phyloP scores from a whole-genome alignment of 805 yeast genomes.

The Jamesozyma rosinii region DNA sequence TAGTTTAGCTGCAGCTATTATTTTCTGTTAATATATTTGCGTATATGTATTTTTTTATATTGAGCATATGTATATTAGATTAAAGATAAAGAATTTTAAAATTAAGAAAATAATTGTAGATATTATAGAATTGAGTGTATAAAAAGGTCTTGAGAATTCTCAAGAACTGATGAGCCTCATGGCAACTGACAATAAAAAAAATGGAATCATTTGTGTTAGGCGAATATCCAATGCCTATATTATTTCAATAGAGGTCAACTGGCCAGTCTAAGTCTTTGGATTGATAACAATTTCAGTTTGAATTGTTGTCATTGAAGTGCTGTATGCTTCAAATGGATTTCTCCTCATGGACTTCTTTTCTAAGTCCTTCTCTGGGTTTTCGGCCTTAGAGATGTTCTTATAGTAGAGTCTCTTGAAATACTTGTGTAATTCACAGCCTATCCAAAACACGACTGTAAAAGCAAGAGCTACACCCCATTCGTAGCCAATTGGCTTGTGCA shows the following conservation, averaged over 20 bases:
- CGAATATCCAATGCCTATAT: no score
- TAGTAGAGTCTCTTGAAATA: conserved; percentile 49
- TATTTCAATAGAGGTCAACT: no score
- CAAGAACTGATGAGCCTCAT: no score
- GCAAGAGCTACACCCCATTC: conserved; percentile 77
- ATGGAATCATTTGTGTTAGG: no score
- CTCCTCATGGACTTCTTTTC: conserved; percentile 35
- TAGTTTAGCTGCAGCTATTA: neutral
- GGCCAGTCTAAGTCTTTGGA: conserved; percentile 4
- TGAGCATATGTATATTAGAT: neutral
- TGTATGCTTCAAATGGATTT: conserved; percentile 53
- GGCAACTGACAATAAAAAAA: no score
- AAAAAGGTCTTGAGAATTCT: no score
- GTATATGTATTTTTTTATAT: neutral
- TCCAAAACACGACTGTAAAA: conserved; percentile 46
- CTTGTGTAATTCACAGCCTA: conserved; percentile 60
- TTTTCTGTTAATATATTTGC: neutral
- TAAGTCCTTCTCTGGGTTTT: conserved; percentile 55
- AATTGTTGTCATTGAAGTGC: conserved; percentile 43
- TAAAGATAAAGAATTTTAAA: neutral
- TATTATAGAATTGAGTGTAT: no score
- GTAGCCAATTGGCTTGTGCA: conserved; percentile 59
- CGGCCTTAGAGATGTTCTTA: conserved; percentile 35
- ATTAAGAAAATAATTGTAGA: no score
- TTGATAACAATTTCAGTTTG: conserved; percentile 16